phyloP scores from a whole-genome alignment of 768 basidiomycete species.

The Termitomyces sp. region DNA sequence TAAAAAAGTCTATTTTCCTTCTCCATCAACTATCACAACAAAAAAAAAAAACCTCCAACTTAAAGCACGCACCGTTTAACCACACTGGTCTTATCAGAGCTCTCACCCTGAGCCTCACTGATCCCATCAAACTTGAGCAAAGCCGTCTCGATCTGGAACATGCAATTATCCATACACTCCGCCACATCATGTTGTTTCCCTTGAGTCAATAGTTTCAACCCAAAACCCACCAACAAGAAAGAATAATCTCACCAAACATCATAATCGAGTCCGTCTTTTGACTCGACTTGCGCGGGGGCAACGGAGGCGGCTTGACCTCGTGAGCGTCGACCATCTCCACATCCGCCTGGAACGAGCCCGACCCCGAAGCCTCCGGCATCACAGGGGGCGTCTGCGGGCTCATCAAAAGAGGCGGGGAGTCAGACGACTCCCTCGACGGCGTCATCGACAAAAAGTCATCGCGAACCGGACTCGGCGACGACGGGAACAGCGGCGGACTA shows the following conservation, averaged over 20 bases:
- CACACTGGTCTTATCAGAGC: constrained; percentile 63
- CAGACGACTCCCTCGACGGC: constrained; percentile 20
- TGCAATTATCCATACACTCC: constrained; percentile 99
- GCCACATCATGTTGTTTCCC: constrained; percentile 97
- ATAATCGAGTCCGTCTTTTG: constrained; percentile 67
- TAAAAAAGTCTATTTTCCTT: constrained; percentile 57
- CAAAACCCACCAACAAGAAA: not conserved
- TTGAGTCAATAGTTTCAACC: constrained; percentile 20
- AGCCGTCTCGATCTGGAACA: constrained; percentile 97
- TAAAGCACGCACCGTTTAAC: constrained; percentile 62
- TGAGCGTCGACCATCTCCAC: constrained; percentile 26
- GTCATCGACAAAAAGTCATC: constrained; percentile 28
- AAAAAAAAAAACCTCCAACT: too few relatives aligned
- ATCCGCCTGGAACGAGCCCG: constrained; percentile 25
- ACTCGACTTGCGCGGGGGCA: constrained; percentile 49
- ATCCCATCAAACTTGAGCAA: constrained; percentile 65
- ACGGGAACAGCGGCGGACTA: constrained; percentile 22
- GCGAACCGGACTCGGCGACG: constrained; percentile 27
- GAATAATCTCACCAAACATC: constrained; percentile 80
- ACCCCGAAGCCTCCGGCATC: constrained; percentile 27
- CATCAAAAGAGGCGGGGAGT: constrained; percentile 21
- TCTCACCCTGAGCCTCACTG: constrained; percentile 33
- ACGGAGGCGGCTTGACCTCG: constrained; percentile 42
- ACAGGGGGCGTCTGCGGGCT: constrained; percentile 17
- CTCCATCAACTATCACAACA: not conserved